Percentiles rank a stretch among this genome's conserved stretches.
Evolutionary conservation across 2,329 filamentous ascomycete genomes (phyloP).

Genomic region (Fusarium austroafricanum): DNA sequence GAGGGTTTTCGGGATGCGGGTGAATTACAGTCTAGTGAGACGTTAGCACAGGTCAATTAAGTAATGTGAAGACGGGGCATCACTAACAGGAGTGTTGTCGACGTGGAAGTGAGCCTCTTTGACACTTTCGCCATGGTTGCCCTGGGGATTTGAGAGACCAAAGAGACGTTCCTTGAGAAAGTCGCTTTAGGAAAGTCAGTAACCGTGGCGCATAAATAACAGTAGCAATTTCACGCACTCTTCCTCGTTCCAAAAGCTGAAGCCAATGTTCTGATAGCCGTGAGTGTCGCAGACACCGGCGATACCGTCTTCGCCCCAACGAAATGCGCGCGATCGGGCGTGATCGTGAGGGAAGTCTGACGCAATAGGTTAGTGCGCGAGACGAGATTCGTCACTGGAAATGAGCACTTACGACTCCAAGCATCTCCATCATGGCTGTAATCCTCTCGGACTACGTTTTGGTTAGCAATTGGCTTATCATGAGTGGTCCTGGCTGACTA

Average conservation of each 20-base stretch:
- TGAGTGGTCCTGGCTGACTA: conserved; percentile 6
- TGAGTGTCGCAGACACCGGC: conserved; percentile 93
- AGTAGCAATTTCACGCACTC: conserved; percentile 68
- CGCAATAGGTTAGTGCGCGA: conserved; percentile 31
- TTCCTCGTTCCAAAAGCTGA: conserved; percentile 98
- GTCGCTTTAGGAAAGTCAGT: conserved; percentile 69
- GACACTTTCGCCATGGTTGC: conserved; percentile 96
- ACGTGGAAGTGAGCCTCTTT: conserved; percentile 97
- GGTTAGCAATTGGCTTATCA: conserved; percentile 43
- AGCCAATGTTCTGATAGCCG: conserved; percentile 90
- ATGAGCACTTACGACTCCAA: conserved; percentile 82
- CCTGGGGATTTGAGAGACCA: conserved; percentile 94
- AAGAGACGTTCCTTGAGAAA: conserved; percentile 96
- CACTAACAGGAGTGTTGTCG: conserved; percentile 84
- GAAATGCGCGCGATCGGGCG: conserved; percentile 86
- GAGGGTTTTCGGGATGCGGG: neutral
- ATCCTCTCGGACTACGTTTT: conserved; percentile 79
- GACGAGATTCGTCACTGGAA: conserved; percentile 1
- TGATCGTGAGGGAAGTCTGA: conserved; percentile 94
- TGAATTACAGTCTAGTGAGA: conserved; percentile 58
- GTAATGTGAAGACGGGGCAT: conserved; percentile 35
- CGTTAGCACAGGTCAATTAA: conserved; percentile 39
- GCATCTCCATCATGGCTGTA: conserved; percentile 91
- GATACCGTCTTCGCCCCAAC: conserved; percentile 98
- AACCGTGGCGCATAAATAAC: neutral